A percentile compares a stretch with the other conserved stretches of the same genome.
Conservation (phyloP, 2,329 filamentous ascomycete species). For the Ceratocystis papillata region DNA sequence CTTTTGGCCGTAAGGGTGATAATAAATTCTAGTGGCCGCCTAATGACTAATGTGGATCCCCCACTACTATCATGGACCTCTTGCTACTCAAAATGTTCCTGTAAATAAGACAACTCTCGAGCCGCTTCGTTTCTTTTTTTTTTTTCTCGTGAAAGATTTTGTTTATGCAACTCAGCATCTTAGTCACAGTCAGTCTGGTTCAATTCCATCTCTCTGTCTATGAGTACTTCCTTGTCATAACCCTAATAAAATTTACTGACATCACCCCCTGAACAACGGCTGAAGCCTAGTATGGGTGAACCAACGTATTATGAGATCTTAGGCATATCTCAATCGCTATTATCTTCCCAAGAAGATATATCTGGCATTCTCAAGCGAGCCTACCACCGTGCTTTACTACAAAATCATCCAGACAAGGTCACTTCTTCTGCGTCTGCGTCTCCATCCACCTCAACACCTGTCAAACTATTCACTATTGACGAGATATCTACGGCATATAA, state of each 20-base stretch:
- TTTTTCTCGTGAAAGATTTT: neutral
- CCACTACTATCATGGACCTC: constrained; percentile 3
- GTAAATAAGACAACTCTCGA: neutral
- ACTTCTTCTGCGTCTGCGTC: neutral
- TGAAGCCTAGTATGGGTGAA: neutral
- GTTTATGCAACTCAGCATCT: neutral
- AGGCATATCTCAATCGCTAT: constrained; percentile 40
- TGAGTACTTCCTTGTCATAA: neutral
- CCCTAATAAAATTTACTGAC: neutral
- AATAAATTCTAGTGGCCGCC: neutral
- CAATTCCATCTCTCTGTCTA: neutral
- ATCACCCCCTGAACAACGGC: neutral
- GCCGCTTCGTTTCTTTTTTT: neutral
- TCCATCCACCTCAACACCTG: constrained; percentile 14
- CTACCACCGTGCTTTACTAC: constrained; percentile 54
- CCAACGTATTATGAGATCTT: constrained; percentile 53
- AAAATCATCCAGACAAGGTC: constrained; percentile 54
- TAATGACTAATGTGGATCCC: constrained; percentile 18
- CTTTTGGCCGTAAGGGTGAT: neutral
- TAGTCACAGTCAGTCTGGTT: neutral
- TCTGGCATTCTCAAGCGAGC: constrained; percentile 47
- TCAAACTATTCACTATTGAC: constrained; percentile 43
- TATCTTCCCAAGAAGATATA: constrained; percentile 37
- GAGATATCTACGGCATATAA: constrained; percentile 52
- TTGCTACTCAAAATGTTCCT: neutral